phyloP scores from a whole-genome alignment of 805 yeast species.

The Ogataea pini region DNA sequence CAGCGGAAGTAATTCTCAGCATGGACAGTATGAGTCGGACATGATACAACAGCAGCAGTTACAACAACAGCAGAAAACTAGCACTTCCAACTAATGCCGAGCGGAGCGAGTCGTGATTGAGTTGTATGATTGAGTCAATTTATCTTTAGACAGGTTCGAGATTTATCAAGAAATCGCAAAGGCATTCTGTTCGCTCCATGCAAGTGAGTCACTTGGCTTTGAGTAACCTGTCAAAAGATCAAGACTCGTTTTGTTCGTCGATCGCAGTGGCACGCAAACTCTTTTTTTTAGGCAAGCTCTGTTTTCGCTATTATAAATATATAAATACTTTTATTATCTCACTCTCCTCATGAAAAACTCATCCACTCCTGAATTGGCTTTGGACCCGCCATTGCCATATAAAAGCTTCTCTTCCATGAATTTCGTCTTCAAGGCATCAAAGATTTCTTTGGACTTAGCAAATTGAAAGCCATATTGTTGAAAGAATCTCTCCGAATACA shows the following conservation, averaged over 20 bases:
- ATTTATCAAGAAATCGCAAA: too few species aligned
- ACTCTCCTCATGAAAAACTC: constrained; percentile 25
- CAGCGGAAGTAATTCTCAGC: constrained; percentile 14
- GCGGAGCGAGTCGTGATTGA: too few species aligned
- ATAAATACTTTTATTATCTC: constrained; percentile 8
- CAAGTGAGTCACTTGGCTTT: too few species aligned
- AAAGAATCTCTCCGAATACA: constrained; percentile 36
- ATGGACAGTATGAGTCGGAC: constrained; percentile 26
- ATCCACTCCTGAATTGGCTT: constrained; percentile 20
- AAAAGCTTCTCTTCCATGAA: constrained; percentile 36
- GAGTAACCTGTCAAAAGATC: too few species aligned
- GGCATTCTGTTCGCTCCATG: too few species aligned
- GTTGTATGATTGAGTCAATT: too few species aligned
- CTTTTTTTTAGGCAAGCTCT: neutral
- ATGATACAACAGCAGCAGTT: constrained; percentile 28
- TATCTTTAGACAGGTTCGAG: too few species aligned
- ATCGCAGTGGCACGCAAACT: too few species aligned
- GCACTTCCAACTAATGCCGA: neutral
- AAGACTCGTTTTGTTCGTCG: too few species aligned
- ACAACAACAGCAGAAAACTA: constrained; percentile 18
- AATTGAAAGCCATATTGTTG: constrained; percentile 29
- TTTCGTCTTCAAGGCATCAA: constrained; percentile 32
- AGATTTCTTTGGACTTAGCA: constrained; percentile 30
- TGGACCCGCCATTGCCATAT: constrained; percentile 15
- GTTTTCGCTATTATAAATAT: constrained; percentile 1